Evolutionary conservation across 176 grass and related monocot genomes (phyloP).

Genomic region (Lolium perenne): DNA sequence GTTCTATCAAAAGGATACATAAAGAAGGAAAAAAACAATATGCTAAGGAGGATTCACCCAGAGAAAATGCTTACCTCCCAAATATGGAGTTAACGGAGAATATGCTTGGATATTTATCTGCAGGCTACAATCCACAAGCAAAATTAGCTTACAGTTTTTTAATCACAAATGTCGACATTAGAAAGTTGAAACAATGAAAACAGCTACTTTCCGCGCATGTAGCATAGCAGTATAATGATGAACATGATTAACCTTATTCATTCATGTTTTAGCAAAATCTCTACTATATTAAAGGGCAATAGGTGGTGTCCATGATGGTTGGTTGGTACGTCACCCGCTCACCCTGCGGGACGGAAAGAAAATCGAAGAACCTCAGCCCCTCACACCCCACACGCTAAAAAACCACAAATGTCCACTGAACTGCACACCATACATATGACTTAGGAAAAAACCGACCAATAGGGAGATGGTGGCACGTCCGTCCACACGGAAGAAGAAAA

Average conservation of each 20-base stretch:
- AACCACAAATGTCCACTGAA: no score
- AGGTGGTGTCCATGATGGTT: no score
- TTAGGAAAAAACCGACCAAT: no score
- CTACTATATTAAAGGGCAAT: no score
- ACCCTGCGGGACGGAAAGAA: no score
- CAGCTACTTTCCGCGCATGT: constrained; percentile 1
- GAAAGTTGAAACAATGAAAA: constrained; percentile 21
- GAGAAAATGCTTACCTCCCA: constrained; percentile 52
- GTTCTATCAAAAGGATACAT: not conserved
- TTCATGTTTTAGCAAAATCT: constrained; percentile 32
- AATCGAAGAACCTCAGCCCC: no score
- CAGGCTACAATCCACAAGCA: constrained; percentile 57
- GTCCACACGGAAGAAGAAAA: no score
- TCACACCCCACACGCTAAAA: no score
- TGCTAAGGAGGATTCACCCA: constrained; percentile 13
- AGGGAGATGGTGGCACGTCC: no score
- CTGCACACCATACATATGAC: no score
- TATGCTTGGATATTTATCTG: constrained; percentile 64
- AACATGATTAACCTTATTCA: constrained; percentile 3
- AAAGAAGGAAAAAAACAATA: not conserved
- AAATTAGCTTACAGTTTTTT: constrained; percentile 19
- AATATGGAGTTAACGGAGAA: constrained; percentile 69
- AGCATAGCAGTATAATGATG: not conserved
- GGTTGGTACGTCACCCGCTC: no score
- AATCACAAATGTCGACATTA: constrained; percentile 1